Base-by-base conservation (phyloP, 352 stramenopile genomes). In the Peronospora farinosa region DNA sequence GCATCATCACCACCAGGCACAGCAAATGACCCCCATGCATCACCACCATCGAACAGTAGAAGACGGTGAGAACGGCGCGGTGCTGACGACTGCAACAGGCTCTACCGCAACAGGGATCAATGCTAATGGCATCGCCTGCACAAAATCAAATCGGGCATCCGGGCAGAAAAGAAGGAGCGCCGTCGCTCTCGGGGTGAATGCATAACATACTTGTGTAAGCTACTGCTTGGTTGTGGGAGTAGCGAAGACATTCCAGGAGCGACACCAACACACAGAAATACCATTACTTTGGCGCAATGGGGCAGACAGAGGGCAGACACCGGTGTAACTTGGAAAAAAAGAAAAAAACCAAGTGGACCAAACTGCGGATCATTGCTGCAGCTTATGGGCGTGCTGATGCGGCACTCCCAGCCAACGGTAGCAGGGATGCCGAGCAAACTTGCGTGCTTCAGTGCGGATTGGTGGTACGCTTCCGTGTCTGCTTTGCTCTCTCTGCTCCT, bases 151-250 rank as follows among this genome's bases (percentile, higher is more conserved):
- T 54, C 72, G 78, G 21, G 69, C 74, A 37, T 86, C 81, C 0
- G 76, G 78, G 5, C 79, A 88, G 52, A 92, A 92, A 63, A 73
- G 79, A 38, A 78, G 79, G 54, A 86, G 76, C 47, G 81, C 78
- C 13, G 77, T 89, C 30, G 79, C 82, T 33, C 65, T 92, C 7
- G 82, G 79, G 38, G 82, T 92, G 43, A 92, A 92, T 63, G 82
- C 82, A 43, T 92, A 77, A 61, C 44, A 56, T 53, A 61, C 30
- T 54, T 31, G 40, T 39, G 25, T n/a, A 49, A 66, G 47, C 35
- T 16, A 19, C 46, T 38, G 44, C 51, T 54, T 63, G 40, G 48
- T 55, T 51, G 30, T 17, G 36, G 51, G 50, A 54, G 43, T 57
- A 41, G 43, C 37, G 47, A 45, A 60, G 25, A 55, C 30, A 54